These are phyloP conservation scores for Pichia sp. DNA, from an alignment of 1,139 yeast species.

Conservation along the genomic window DNA sequence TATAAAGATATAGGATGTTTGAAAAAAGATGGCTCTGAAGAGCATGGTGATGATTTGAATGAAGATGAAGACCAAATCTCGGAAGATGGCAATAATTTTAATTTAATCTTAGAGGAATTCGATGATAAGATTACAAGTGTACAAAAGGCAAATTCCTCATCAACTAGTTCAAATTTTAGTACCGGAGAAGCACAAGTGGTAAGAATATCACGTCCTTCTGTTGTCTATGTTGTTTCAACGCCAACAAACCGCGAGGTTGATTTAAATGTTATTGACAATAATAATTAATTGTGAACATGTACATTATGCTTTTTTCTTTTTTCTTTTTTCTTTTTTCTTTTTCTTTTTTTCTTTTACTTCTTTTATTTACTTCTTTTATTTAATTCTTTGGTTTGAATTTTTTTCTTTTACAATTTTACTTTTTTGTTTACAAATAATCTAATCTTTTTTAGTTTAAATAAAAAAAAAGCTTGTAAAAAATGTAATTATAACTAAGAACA, in stretches of 20 bases:
- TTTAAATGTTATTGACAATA: conserved; percentile 4
- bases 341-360: background rate
- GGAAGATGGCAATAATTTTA: background rate
- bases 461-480: background rate
- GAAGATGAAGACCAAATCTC: background rate
- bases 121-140: conserved; percentile 5
- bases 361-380: too few species aligned
- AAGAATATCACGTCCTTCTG: background rate
- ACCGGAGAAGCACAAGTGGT: background rate
- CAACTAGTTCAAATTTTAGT: background rate
- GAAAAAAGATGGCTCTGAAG: background rate
- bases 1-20: background rate
- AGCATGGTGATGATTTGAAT: background rate
- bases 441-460: background rate
- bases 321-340: background rate
- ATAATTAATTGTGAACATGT: background rate
- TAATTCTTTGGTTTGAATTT: too few species aligned
- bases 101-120: background rate
- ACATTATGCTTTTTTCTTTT: background rate
- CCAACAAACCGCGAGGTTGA: conserved; percentile 5
- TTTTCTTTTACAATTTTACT: background rate
- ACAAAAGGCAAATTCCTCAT: conserved; percentile 1
- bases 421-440: background rate
- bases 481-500: background rate
- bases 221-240: conserved; percentile 4